Evolutionary conservation across 1,284 basidiomycete genomes (phyloP).

Genomic region (Leccinum solheimii): DNA sequence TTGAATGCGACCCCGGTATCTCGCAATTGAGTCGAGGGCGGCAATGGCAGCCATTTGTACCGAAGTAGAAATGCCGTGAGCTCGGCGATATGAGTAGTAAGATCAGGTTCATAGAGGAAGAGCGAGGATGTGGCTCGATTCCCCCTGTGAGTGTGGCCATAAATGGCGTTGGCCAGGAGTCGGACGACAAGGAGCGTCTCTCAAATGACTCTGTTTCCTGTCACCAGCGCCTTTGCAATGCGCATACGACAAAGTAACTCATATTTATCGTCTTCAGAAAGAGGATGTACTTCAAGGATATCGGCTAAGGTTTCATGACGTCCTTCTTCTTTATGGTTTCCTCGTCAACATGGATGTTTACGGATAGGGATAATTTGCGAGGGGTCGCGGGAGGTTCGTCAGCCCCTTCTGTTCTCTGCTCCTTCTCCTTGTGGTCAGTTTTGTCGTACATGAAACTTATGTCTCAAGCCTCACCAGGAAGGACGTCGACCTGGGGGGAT

Average conservation of each 20-base stretch:
- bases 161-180: conserved; percentile 87
- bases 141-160: conserved; percentile 72
- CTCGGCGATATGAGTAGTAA: conserved; percentile 82
- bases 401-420: too few species aligned
- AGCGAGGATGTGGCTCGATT: conserved; percentile 76
- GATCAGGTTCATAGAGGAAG: conserved; percentile 95
- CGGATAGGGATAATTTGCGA: conserved; percentile 46
- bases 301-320: conserved; percentile 77
- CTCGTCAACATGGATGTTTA: conserved; percentile 65
- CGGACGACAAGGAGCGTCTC: conserved; percentile 83
- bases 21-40: conserved; percentile 86
- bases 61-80: conserved; percentile 66
- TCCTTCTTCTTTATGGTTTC: conserved; percentile 55
- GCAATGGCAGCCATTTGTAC: conserved; percentile 85
- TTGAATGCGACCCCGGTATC: conserved; percentile 80
- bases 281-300: conserved; percentile 65
- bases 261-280: conserved; percentile 86
- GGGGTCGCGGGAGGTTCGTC: conserved; percentile 40
- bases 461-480: too few species aligned
- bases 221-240: conserved; percentile 66
- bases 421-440: too few species aligned
- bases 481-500: too few species aligned
- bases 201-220: conserved; percentile 60
- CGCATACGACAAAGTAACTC: conserved; percentile 88
- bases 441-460: too few species aligned